These are phyloP conservation scores for Pseudoneurospora amorphoporcata DNA, from an alignment of 495 filamentous ascomycete genomes.

Conservation along the genomic window DNA sequence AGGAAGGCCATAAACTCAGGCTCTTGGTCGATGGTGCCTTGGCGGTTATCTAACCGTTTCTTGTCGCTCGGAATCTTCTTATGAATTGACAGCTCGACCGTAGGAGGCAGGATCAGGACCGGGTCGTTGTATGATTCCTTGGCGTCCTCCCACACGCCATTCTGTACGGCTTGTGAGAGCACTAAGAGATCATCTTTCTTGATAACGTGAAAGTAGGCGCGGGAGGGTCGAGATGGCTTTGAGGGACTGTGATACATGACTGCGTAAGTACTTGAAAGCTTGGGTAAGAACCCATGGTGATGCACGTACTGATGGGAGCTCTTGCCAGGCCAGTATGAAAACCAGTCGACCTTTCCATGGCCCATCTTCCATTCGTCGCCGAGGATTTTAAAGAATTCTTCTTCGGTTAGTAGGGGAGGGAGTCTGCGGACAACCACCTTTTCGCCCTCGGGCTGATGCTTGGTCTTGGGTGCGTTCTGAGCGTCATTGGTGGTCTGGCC, in stretches of 20 bases:
- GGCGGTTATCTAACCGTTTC: constrained; percentile 67
- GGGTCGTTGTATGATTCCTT: constrained; percentile 57
- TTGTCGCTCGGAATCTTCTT: constrained; percentile 61
- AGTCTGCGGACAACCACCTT: constrained; percentile 82
- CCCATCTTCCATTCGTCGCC: constrained; percentile 78
- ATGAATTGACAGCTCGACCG: constrained; percentile 72
- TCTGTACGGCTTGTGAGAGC: constrained; percentile 57
- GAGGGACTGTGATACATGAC: constrained; percentile 45
- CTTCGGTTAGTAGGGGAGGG: constrained; percentile 72
- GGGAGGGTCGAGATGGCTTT: constrained; percentile 64
- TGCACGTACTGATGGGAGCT: constrained; percentile 73
- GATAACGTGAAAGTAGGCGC: constrained; percentile 68
- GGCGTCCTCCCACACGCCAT: constrained; percentile 60
- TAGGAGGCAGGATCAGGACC: constrained; percentile 60
- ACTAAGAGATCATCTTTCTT: constrained; percentile 46
- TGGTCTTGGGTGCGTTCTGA: constrained; percentile 39
- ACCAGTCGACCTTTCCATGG: constrained; percentile 75
- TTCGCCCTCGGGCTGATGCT: constrained; percentile 51
- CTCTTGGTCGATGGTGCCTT: constrained; percentile 93
- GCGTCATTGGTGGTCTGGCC: constrained; percentile 36
- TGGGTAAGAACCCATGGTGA: neutral
- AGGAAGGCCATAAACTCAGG: constrained; percentile 90
- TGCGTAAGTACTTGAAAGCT: constrained; percentile 5
- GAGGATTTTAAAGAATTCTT: constrained; percentile 61
- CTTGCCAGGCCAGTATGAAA: constrained; percentile 68